These are phyloP conservation scores for Apiotrichum gracile DNA, from an alignment of 1,284 basidiomycete genomes.

Conservation along the genomic window DNA sequence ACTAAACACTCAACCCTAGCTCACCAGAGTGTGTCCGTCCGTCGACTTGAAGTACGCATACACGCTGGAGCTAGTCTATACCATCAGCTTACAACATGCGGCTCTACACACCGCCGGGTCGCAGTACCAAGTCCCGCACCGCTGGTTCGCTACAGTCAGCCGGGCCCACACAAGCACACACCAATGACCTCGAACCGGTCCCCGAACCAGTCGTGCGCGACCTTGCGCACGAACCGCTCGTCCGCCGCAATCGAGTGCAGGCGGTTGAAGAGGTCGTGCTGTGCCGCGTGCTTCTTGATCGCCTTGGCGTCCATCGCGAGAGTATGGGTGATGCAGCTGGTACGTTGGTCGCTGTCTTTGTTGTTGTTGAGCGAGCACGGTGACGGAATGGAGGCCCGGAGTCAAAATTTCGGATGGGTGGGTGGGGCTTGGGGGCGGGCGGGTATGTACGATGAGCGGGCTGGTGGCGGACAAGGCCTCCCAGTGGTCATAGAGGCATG, in stretches of 20 bases:
- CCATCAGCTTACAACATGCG: constrained; percentile 5
- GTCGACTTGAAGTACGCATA: constrained; percentile 94
- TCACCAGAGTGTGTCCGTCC: constrained; percentile 73
- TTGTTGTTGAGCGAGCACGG: too few relatives aligned
- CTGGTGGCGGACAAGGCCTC: too few relatives aligned
- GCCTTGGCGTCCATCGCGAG: constrained; percentile 21
- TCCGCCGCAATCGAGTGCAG: constrained; percentile 79
- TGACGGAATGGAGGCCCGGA: too few relatives aligned
- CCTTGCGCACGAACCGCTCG: constrained; percentile 59
- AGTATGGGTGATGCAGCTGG: too few relatives aligned
- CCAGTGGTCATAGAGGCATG: too few relatives aligned
- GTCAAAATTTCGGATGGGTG: too few relatives aligned
- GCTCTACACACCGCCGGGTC: constrained; percentile 57
- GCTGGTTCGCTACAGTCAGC: constrained; percentile 67
- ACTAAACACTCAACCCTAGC: constrained; percentile 15
- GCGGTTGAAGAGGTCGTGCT: constrained; percentile 69
- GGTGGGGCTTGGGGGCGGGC: too few relatives aligned
- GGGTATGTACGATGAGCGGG: too few relatives aligned
- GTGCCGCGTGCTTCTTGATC: constrained; percentile 39
- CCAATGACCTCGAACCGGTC: constrained; percentile 37
- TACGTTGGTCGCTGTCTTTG: too few relatives aligned
- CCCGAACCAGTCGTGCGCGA: constrained; percentile 53
- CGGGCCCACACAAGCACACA: constrained; percentile 14
- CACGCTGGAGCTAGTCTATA: constrained; percentile 39
- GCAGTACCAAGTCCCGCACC: constrained; percentile 93